These are phyloP conservation scores for Kuraishia floccosa DNA, from an alignment of 805 yeast species.

Conservation along the genomic window DNA sequence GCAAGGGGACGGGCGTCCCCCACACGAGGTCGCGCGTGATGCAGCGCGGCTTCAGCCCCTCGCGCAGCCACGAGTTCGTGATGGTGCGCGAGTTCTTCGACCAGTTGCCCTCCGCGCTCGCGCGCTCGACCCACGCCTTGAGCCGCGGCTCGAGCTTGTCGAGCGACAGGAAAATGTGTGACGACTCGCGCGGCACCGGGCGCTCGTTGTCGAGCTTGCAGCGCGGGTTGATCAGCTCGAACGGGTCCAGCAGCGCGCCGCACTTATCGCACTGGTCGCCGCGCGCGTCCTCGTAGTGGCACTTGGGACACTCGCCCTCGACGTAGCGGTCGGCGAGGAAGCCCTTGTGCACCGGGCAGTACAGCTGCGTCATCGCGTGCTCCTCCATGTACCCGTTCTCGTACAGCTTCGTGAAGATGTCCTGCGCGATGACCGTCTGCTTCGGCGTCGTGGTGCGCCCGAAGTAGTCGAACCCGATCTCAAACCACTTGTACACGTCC, in stretches of 20 bases:
- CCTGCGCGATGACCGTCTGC: slow-evolving; percentile 95
- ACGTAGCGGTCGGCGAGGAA: slow-evolving; percentile 94
- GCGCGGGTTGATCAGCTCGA: slow-evolving; percentile 88
- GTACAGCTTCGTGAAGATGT: slow-evolving; percentile 67
- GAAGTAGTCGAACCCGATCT: slow-evolving; percentile 85
- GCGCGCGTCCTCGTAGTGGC: slow-evolving; percentile 92
- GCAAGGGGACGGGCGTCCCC: slow-evolving; percentile 98
- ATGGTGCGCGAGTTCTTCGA: slow-evolving; percentile 83
- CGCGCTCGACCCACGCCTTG: slow-evolving; percentile 57
- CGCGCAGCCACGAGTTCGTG: slow-evolving; percentile 88
- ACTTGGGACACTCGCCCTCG: slow-evolving; percentile 95
- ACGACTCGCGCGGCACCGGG: slow-evolving; percentile 73
- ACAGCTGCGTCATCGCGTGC: slow-evolving; percentile 79
- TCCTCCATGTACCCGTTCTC: slow-evolving; percentile 79
- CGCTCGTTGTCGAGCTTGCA: slow-evolving; percentile 84
- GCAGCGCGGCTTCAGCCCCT: slow-evolving; percentile 88
- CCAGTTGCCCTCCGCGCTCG: slow-evolving; percentile 75
- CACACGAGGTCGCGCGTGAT: slow-evolving; percentile 94
- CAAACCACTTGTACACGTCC: slow-evolving; percentile 94
- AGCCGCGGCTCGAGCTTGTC: slow-evolving; percentile 76
- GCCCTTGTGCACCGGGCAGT: slow-evolving; percentile 83
- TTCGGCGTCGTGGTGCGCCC: slow-evolving; percentile 91
- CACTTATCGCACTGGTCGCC: slow-evolving; percentile 99
- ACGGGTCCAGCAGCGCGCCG: slow-evolving; percentile 82
- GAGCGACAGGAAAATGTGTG: slow-evolving; percentile 74